Percentiles rank a stretch among this genome's conserved stretches.
Evolutionary conservation across 345 rosid genomes (phyloP).

Genomic region (Camelina sativa): DNA sequence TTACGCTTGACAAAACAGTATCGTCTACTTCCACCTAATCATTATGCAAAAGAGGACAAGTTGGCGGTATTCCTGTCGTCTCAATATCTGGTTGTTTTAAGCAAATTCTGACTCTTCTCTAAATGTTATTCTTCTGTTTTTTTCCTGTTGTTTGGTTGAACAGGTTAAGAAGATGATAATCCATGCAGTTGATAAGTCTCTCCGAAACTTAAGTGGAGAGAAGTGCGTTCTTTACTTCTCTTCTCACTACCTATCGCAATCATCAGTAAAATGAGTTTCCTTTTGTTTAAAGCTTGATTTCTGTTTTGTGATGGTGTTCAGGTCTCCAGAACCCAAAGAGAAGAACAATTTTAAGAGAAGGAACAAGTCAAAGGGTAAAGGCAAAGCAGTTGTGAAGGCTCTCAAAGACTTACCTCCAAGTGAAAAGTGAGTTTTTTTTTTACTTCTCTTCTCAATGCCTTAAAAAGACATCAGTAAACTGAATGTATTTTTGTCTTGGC

Average conservation of each 20-base stretch:
- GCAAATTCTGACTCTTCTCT: background rate
- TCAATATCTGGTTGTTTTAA: background rate
- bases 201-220: background rate
- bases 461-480: background rate
- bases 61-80: conserved; percentile 48
- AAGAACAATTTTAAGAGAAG: background rate
- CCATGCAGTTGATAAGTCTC: conserved; percentile 22
- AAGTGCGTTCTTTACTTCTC: background rate
- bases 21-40: conserved; percentile 61
- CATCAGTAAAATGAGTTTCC: background rate
- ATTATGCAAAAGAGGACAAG: conserved; percentile 65
- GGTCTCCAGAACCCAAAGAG: conserved; percentile 3
- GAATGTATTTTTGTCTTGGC: background rate
- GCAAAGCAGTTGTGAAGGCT: background rate
- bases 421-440: background rate
- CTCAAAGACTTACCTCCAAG: background rate
- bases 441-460: background rate
- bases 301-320: background rate
- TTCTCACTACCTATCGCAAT: background rate
- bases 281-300: background rate
- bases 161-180: conserved; percentile 44
- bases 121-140: background rate
- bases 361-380: background rate
- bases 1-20: conserved; percentile 61
- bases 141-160: conserved; percentile 14